Conservation (phyloP, 192 early-diverging fungal genomes). For the Mortierella claussenii region DNA sequence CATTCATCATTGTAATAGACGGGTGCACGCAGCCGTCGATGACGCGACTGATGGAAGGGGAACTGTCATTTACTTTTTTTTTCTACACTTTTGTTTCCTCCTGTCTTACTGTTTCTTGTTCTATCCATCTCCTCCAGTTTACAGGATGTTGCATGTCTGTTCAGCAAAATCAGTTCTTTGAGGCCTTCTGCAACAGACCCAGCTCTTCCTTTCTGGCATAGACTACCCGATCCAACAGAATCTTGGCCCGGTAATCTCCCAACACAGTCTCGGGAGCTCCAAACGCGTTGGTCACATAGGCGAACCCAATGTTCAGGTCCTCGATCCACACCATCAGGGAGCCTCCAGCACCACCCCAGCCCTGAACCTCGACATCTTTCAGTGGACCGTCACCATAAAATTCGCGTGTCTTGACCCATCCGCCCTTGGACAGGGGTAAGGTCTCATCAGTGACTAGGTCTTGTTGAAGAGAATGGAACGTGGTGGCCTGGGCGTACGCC, state of each 20-base stretch:
- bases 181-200: constrained; percentile 25
- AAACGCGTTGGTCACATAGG: constrained; percentile 69
- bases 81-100: too few species aligned
- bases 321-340: constrained; percentile 65
- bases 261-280: constrained; percentile 38
- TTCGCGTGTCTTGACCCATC: constrained; percentile 28
- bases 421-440: constrained; percentile 58
- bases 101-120: too few species aligned
- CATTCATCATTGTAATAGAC: too few species aligned
- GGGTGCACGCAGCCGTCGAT: too few species aligned
- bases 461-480: constrained; percentile 4
- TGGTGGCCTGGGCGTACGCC: constrained; percentile 33
- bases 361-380: constrained; percentile 54
- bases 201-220: constrained; percentile 38
- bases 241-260: constrained; percentile 29
- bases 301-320: constrained; percentile 65
- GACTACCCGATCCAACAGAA: constrained; percentile 27
- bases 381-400: constrained; percentile 23
- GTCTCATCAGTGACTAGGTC: constrained; percentile 23
- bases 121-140: too few species aligned
- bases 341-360: constrained; percentile 77
- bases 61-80: too few species aligned
- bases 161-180: background rate
- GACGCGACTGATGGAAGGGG: too few species aligned
- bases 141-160: too few species aligned